Conservation (phyloP, 768 basidiomycete genomes). For the Boletus subparvulus region DNA sequence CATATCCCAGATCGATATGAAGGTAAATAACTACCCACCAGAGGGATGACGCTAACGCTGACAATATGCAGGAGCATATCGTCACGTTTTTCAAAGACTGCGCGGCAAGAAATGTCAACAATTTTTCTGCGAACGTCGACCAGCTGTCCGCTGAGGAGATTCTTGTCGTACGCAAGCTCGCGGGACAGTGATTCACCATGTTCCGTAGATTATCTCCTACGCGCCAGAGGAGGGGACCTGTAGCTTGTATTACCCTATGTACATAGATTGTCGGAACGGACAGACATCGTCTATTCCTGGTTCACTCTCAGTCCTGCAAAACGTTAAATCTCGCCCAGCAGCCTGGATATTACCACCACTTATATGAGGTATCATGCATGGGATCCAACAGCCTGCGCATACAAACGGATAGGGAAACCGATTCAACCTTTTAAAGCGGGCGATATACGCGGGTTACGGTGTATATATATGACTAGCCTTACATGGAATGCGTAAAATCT, state of each 20-base stretch:
- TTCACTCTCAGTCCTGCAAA: neutral
- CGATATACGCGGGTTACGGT: neutral
- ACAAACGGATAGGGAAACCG: neutral
- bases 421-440: neutral
- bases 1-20: slow-evolving; percentile 83
- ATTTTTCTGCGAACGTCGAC: slow-evolving; percentile 62
- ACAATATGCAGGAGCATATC: slow-evolving; percentile 56
- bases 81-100: slow-evolving; percentile 68
- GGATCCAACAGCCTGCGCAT: neutral
- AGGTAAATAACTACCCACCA: slow-evolving; percentile 35
- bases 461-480: neutral
- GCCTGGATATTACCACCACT: neutral
- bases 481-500: neutral
- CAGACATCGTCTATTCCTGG: neutral
- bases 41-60: neutral
- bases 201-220: neutral
- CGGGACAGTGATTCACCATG: slow-evolving; percentile 29
- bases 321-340: neutral
- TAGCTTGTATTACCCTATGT: slow-evolving; percentile 16
- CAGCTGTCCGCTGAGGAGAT: slow-evolving; percentile 72
- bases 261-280: slow-evolving; percentile 1
- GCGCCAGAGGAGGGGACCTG: neutral
- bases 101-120: slow-evolving; percentile 57
- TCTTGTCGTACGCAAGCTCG: slow-evolving; percentile 55
- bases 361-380: neutral